phyloP scores from a whole-genome alignment of 1,284 basidiomycete genomes.

The Ceratobasidium sp. region DNA sequence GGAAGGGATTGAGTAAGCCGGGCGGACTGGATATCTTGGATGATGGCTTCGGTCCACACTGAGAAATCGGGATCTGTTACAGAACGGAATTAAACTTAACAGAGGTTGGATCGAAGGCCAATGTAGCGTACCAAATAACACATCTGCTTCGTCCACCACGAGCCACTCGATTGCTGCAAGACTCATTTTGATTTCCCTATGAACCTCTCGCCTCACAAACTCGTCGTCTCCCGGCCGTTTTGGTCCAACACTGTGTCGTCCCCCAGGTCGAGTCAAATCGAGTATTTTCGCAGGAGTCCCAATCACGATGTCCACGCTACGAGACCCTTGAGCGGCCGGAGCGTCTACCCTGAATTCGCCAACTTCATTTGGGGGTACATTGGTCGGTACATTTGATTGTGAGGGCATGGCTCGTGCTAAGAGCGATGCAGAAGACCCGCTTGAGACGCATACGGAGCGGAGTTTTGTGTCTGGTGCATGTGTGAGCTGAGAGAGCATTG shows the following conservation, averaged over 20 bases:
- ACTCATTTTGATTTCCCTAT: slow-evolving; percentile 65
- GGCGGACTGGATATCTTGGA: slow-evolving; percentile 77
- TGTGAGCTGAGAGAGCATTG: slow-evolving; percentile 67
- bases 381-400: not conserved
- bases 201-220: slow-evolving; percentile 32
- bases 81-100: not conserved
- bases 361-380: not conserved
- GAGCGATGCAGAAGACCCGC: slow-evolving; percentile 56
- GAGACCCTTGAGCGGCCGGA: slow-evolving; percentile 48
- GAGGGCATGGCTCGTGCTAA: slow-evolving; percentile 17
- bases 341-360: slow-evolving; percentile 49
- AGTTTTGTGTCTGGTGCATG: slow-evolving; percentile 69
- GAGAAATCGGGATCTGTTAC: slow-evolving; percentile 80
- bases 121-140: slow-evolving; percentile 75
- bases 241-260: slow-evolving; percentile 35
- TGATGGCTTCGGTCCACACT: slow-evolving; percentile 73
- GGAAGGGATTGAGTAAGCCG: slow-evolving; percentile 62
- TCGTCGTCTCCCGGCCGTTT: slow-evolving; percentile 29
- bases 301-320: slow-evolving; percentile 78
- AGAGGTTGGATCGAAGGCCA: slow-evolving; percentile 51
- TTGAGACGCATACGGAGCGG: slow-evolving; percentile 76
- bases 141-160: slow-evolving; percentile 88
- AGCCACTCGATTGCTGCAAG: slow-evolving; percentile 83
- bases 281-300: slow-evolving; percentile 69
- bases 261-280: slow-evolving; percentile 36